Evolutionary conservation across 2,329 filamentous ascomycete genomes (phyloP).

Genomic region (Achaetomium macrosporum): DNA sequence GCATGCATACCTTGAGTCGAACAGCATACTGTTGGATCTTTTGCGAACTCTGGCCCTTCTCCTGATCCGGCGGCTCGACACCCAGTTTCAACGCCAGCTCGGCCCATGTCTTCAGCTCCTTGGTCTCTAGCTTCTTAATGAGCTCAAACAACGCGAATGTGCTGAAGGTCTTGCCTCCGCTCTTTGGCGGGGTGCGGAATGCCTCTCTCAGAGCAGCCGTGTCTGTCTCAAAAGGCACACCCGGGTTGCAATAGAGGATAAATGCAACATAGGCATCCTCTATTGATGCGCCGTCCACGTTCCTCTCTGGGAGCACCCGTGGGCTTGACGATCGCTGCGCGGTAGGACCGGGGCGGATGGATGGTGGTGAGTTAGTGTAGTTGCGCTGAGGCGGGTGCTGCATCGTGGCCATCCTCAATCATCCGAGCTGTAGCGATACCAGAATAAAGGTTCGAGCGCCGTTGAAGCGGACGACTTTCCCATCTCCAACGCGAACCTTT

Average conservation of each 20-base stretch:
- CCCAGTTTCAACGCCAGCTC: conserved; percentile 82
- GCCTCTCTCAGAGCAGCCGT: conserved; percentile 65
- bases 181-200: conserved; percentile 76
- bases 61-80: conserved; percentile 73
- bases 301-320: conserved; percentile 54
- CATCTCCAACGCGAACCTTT: not conserved
- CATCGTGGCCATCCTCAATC: conserved; percentile 12
- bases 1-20: conserved; percentile 64
- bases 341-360: conserved; percentile 2
- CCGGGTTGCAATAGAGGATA: conserved; percentile 86
- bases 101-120: conserved; percentile 89
- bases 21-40: conserved; percentile 95
- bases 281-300: conserved; percentile 64
- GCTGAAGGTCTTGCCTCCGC: conserved; percentile 80
- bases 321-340: conserved; percentile 3
- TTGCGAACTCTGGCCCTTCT: conserved; percentile 82
- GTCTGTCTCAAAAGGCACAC: conserved; percentile 63
- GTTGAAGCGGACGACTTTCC: not conserved
- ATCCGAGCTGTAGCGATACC: conserved; percentile 5
- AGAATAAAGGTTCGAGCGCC: not conserved
- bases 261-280: conserved; percentile 80
- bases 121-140: conserved; percentile 69
- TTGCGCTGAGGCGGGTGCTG: conserved; percentile 13
- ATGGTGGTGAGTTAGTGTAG: conserved; percentile 13
- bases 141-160: conserved; percentile 72